phyloP scores from a whole-genome alignment of 371 early-diverging fungal genomes.

The Homolaphlyctis polyrhiza region DNA sequence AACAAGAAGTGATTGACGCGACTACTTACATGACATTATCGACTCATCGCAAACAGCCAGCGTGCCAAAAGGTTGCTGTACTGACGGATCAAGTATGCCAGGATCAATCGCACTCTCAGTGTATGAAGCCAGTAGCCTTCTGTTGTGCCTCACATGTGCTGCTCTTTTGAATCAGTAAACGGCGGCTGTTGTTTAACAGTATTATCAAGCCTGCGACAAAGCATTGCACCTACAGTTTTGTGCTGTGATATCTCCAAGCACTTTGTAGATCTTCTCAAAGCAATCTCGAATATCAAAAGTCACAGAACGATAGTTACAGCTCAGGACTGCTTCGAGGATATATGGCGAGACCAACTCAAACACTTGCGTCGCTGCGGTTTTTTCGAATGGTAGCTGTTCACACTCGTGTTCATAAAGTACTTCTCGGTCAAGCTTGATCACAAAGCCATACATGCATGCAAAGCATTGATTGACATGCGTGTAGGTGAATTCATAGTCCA shows the following conservation, averaged over 20 bases:
- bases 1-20: not conserved
- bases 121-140: not conserved
- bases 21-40: not conserved
- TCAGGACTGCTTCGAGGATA: constrained; percentile 3
- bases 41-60: not conserved
- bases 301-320: constrained; percentile 1
- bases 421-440: constrained; percentile 11
- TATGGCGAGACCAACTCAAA: constrained; percentile 9
- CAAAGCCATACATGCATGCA: constrained; percentile 9
- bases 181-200: not conserved
- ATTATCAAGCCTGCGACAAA: too few species aligned
- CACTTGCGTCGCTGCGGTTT: constrained; percentile 4
- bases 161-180: not conserved
- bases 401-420: constrained; percentile 10
- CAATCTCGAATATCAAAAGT: constrained; percentile 9
- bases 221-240: constrained; percentile 1
- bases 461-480: constrained; percentile 12
- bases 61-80: not conserved
- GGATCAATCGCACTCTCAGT: not conserved
- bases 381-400: constrained; percentile 2
- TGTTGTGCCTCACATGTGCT: not conserved
- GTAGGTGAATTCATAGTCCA: not conserved
- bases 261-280: constrained; percentile 7
- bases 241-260: not conserved
- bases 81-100: not conserved